Percentiles rank a stretch among this genome's conserved stretches.
phyloP scores from a whole-genome alignment of 2,329 filamentous ascomycete genomes.

The Bipolaris cookei region DNA sequence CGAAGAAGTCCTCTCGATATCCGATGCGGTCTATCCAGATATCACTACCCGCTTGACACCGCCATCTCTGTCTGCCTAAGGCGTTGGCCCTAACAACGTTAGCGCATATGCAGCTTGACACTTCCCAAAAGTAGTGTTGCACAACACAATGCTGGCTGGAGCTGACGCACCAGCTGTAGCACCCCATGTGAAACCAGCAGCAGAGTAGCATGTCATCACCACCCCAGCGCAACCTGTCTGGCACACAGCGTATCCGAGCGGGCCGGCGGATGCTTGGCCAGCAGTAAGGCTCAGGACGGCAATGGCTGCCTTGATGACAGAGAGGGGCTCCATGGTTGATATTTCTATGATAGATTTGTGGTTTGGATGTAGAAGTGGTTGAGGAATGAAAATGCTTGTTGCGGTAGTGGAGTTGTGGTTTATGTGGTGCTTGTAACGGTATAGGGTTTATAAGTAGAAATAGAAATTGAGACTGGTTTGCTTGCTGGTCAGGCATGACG shows the following conservation, averaged over 20 bases:
- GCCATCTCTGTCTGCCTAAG: constrained; percentile 15
- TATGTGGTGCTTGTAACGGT: too few species aligned
- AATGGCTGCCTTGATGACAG: background rate
- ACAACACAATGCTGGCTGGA: constrained; percentile 52
- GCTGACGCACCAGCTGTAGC: constrained; percentile 49
- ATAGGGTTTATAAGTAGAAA: too few species aligned
- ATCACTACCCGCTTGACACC: background rate
- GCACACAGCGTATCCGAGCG: constrained; percentile 53
- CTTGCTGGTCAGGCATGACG: too few species aligned
- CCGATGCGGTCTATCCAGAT: background rate
- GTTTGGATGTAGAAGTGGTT: too few species aligned
- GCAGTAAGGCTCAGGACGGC: background rate
- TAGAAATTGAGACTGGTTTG: too few species aligned
- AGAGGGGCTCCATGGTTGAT: background rate
- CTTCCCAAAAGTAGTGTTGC: constrained; percentile 54
- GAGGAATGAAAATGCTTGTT: too few species aligned
- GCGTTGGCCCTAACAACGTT: constrained; percentile 43
- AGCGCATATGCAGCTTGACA: constrained; percentile 57
- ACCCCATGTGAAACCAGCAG: constrained; percentile 54
- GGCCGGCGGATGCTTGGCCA: constrained; percentile 32
- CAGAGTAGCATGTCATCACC: constrained; percentile 56
- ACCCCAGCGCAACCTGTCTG: constrained; percentile 56
- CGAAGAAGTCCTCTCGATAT: background rate
- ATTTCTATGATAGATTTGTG: background rate
- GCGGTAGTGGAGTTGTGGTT: too few species aligned